A percentile compares a stretch with the other conserved stretches of the same genome.
Evolutionary conservation across 306 rosid genomes (phyloP).

Genomic region (Fragaria ananassa): DNA sequence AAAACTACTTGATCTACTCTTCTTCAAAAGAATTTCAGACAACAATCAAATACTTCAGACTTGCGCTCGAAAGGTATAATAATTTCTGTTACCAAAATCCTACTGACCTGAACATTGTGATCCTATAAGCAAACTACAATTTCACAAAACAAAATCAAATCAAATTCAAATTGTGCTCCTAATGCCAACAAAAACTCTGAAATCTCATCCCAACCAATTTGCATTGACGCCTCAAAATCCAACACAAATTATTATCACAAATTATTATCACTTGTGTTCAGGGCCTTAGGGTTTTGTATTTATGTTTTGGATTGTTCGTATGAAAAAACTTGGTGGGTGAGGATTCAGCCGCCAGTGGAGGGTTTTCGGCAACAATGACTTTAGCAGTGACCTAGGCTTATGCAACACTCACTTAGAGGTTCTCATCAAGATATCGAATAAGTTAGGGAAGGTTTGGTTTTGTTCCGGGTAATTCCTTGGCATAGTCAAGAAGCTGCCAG

Average conservation of each 20-base stretch:
- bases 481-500: too few species aligned
- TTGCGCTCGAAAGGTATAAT: background rate
- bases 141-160: background rate
- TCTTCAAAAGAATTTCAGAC: background rate
- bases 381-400: too few species aligned
- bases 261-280: too few species aligned
- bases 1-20: background rate
- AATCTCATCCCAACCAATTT: background rate
- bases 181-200: background rate
- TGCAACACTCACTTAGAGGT: too few species aligned
- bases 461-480: too few species aligned
- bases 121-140: background rate
- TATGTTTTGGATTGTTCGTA: too few species aligned
- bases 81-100: background rate
- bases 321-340: too few species aligned
- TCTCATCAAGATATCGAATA: too few species aligned
- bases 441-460: too few species aligned
- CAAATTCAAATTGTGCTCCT: background rate
- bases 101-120: background rate
- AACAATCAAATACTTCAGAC: background rate
- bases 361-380: too few species aligned
- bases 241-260: background rate
- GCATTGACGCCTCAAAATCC: background rate
- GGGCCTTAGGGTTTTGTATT: too few species aligned
- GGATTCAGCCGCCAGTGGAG: too few species aligned